Conservation (phyloP, 176 grass and related monocot species). For the Metroxylon sagu region DNA sequence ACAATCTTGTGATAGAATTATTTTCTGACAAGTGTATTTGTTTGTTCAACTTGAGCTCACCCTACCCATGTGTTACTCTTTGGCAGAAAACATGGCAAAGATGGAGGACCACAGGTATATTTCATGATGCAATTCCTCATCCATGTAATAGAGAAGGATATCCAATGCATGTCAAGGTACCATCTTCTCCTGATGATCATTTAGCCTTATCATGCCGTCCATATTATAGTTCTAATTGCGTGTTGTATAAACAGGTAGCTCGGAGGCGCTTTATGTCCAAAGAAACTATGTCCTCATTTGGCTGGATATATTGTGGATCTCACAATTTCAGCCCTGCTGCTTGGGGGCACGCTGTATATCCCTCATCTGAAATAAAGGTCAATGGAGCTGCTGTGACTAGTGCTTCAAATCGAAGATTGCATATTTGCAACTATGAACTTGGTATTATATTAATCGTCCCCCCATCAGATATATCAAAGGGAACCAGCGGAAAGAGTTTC, state of each 20-base stretch:
- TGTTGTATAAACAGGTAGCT: constrained; percentile 37
- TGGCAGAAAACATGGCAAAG: constrained; percentile 85
- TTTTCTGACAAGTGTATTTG: not conserved
- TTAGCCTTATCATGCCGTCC: not conserved
- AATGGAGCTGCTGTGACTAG: constrained; percentile 11
- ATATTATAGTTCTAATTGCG: not conserved
- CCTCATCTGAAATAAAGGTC: constrained; percentile 33
- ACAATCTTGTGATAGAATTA: too few relatives aligned
- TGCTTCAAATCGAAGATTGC: constrained; percentile 33
- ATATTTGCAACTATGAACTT: constrained; percentile 88
- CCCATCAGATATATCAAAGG: constrained; percentile 22
- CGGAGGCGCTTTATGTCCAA: constrained; percentile 50
- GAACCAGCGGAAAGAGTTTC: constrained; percentile 19
- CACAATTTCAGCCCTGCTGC: constrained; percentile 95
- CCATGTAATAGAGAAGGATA: constrained; percentile 51
- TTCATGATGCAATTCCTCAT: constrained; percentile 77
- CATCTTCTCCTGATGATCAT: not conserved
- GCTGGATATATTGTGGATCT: constrained; percentile 86
- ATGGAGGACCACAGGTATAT: constrained; percentile 46
- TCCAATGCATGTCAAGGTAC: constrained; percentile 93
- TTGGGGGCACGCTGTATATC: constrained; percentile 48
- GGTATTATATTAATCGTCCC: constrained; percentile 54
- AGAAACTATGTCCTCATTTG: constrained; percentile 37
- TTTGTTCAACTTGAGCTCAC: constrained; percentile 8
- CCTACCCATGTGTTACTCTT: not conserved